Conservation (phyloP, 148 eudicot species). For the Rhododendron mucronatum region DNA sequence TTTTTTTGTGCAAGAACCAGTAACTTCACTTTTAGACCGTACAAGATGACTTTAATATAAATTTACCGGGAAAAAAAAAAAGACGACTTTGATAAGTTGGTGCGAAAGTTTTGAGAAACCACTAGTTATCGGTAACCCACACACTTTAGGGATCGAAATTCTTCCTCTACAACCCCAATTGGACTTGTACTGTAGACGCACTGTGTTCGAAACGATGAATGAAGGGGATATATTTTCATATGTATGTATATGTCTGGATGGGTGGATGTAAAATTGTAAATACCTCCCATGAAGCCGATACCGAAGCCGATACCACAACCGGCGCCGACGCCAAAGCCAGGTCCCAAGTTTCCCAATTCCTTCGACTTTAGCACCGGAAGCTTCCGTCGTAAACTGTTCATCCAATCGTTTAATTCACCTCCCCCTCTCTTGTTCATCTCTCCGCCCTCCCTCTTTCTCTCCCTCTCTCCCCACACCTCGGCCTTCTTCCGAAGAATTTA, state of each 20-base stretch:
- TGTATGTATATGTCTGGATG: background rate
- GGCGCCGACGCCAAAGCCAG: constrained; percentile 47
- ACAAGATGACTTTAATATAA: background rate
- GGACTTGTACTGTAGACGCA: background rate
- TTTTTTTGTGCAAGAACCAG: background rate
- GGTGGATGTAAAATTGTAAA: background rate
- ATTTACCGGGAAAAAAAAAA: no score
- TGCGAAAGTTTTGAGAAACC: background rate
- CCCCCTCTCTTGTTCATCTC: background rate
- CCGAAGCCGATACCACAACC: constrained; percentile 48
- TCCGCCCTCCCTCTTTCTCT: background rate
- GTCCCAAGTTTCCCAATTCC: constrained; percentile 46
- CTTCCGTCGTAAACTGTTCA: background rate
- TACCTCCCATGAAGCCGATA: constrained; percentile 60
- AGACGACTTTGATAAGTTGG: background rate
- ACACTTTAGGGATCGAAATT: background rate
- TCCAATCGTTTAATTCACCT: background rate
- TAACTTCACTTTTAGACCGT: background rate
- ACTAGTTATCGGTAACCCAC: background rate
- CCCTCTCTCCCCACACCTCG: background rate
- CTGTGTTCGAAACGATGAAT: background rate
- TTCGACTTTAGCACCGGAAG: constrained; percentile 24
- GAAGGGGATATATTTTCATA: background rate
- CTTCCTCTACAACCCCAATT: no score
- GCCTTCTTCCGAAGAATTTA: background rate